A percentile compares a stretch with the other conserved stretches of the same genome.
Conservation (phyloP, 257 asterid genomes). For the Galeopsis tetrahit region DNA sequence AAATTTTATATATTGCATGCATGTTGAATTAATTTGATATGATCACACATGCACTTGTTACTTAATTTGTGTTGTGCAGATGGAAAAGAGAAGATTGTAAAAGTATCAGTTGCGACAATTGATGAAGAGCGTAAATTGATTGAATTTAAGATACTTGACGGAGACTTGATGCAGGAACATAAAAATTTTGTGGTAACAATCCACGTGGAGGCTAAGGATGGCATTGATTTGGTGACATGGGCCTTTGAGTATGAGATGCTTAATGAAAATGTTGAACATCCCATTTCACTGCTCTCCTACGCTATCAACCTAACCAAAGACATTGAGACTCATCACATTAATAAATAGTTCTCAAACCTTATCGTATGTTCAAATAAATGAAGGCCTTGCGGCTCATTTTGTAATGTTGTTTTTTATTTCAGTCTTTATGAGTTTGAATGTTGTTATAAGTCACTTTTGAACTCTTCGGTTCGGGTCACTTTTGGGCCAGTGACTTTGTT, state of each 20-base stretch:
- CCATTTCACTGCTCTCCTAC: not conserved
- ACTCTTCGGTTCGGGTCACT: no score
- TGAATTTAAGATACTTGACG: not conserved
- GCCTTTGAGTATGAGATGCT: not conserved
- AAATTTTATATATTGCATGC: no score
- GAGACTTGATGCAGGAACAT: not conserved
- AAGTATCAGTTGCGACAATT: not conserved
- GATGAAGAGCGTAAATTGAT: not conserved
- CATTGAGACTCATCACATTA: constrained; percentile 1
- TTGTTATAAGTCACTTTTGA: no score
- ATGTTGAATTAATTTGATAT: no score
- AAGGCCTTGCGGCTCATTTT: no score
- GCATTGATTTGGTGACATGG: not conserved
- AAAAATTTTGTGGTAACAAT: not conserved
- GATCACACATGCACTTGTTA: no score
- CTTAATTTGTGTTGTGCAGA: not conserved
- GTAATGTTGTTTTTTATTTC: no score
- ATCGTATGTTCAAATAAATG: no score
- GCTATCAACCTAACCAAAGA: not conserved
- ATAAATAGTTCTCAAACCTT: no score
- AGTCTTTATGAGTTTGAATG: no score
- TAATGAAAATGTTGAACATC: not conserved
- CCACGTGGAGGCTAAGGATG: not conserved
- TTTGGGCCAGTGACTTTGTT: no score
- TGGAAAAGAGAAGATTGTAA: not conserved